Conservation (phyloP, 805 yeast genomes). For the Monosporozyma aerobia region DNA sequence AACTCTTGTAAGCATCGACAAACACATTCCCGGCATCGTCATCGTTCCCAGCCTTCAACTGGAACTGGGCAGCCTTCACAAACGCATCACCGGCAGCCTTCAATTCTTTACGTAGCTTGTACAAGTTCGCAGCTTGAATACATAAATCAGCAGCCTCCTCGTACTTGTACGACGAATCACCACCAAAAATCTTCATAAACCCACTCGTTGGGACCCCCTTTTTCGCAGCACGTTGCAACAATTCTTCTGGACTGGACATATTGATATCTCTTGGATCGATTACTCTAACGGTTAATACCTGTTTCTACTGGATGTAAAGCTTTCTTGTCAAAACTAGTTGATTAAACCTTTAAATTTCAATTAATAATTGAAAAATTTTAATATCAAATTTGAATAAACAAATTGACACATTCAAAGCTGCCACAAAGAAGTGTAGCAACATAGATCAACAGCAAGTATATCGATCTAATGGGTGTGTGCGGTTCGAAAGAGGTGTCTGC, state of each 20-base stretch:
- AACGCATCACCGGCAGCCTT: slow-evolving; percentile 74
- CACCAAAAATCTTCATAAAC: slow-evolving; percentile 58
- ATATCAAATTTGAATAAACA: background rate
- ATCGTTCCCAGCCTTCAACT: slow-evolving; percentile 59
- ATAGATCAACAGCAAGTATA: background rate
- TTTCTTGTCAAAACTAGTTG: too few relatives aligned
- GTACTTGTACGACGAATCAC: slow-evolving; percentile 48
- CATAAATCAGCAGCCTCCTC: slow-evolving; percentile 93
- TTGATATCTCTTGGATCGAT: background rate
- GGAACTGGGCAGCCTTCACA: slow-evolving; percentile 76
- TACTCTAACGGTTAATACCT: background rate
- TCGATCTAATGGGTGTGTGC: slow-evolving; percentile 5
- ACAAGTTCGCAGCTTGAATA: slow-evolving; percentile 88
- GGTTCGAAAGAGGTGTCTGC: slow-evolving; percentile 6
- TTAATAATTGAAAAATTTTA: background rate
- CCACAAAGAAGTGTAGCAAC: background rate
- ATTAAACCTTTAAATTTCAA: background rate
- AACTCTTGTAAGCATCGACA: slow-evolving; percentile 86
- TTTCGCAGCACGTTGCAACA: slow-evolving; percentile 50
- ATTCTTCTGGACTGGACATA: slow-evolving; percentile 19
- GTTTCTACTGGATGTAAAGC: too few relatives aligned
- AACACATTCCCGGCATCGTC: slow-evolving; percentile 89
- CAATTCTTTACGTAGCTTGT: slow-evolving; percentile 65
- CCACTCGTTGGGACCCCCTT: slow-evolving; percentile 64
- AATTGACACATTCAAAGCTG: background rate